Base-by-base conservation (phyloP, 306 rosid genomes). In the Glycyrrhiza uralensis region DNA sequence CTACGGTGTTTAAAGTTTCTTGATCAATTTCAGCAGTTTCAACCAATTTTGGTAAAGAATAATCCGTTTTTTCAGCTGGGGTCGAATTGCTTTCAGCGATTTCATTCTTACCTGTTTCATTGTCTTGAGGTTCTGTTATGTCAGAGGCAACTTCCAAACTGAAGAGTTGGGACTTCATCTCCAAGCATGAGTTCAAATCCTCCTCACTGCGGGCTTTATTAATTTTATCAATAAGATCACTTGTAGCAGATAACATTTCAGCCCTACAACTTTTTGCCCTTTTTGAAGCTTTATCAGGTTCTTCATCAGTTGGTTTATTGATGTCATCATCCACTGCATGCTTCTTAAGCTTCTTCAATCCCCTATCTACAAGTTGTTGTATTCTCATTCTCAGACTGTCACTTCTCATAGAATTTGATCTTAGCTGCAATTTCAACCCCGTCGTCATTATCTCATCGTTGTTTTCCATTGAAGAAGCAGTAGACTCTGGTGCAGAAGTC, bases 171-270 rank as follows among this genome's bases (percentile, higher is more conserved):
- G 75, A 58, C 80, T 88, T 90, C 82, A 82, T 38, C 78, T 87
- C 90, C 79, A 82, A 44, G 86, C 96, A 92, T 4, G 86, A 74
- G 71, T 73, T 79, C 65, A 92, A 72, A 81, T 92, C 98, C 86
- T 92, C 96, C 83, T 85, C 91, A 38, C 66, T 90, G 39, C 96
- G 86, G 45, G 96, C 93, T 77, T 85, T 92, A 75, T 92, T 90
- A 47, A 90, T 55, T 81, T 82, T 90, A 59, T 92, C 95, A 14
- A 85, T 76, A 26, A 92, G 93, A 76, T 90, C 95, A 23, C 80
- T 78, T 41, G 88, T 22, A 45, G 76, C 80, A 62, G 79, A 83
- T 64, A 77, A 82, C 79, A 85, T 90, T 75, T 77, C 85, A 1
- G 66, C 79, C 67, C 76, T 15, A 46, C 54, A 46, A 46, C 72